Evolutionary conservation across 2,329 filamentous ascomycete genomes (phyloP), one percentile per base, ranked within the genome.

Genomic region (Aureobasidium sp.): DNA sequence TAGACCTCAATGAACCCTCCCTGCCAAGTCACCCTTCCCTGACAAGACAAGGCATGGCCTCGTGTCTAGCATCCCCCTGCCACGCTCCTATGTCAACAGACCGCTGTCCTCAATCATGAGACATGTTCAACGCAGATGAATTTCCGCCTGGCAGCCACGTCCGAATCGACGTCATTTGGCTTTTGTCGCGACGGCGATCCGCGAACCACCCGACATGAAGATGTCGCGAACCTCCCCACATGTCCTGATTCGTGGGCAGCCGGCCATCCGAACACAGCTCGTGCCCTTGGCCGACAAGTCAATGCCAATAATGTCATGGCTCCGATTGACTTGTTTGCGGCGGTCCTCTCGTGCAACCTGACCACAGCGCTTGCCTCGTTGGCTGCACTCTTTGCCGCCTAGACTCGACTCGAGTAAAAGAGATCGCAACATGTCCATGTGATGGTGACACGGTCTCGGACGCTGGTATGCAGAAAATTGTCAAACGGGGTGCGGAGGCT

Each of bases 401-500:
- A 20, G 36, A 40, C 36, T 13, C 29, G 38, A 10, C 7, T 16
- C 38, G 38, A 40, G 38, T 40, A 10, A 16, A 29, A 47, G 40
- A 47, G 43, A 2, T 16, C 15, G 56, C 42, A 36, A 48, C 42
- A 31, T 48, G 56, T n/a, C 25, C 29, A 48, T 60, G 27, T 48
- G 9, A 11, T 48, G 8, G 42, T 36, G 43, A 8, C 25, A 48
- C 29, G 29, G 11, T 48, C 27, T 48, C 29, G 43, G 43, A 38
- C n/a, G 16, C 38, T 56, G 38, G 25, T 38, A 42, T 45, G 54
- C 20, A 38, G 29, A 29, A 60, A 15, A 16, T 4, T 16, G 29
- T 36, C 16, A 6, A 29, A 23, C 13, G 31, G 10, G 7, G n/a
- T 31, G 20, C 20, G 11, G 29, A 13, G 6, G 33, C 36, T 93